Evolutionary conservation across 2,329 filamentous ascomycete species (phyloP).

Genomic region (Fusarium sp.): DNA sequence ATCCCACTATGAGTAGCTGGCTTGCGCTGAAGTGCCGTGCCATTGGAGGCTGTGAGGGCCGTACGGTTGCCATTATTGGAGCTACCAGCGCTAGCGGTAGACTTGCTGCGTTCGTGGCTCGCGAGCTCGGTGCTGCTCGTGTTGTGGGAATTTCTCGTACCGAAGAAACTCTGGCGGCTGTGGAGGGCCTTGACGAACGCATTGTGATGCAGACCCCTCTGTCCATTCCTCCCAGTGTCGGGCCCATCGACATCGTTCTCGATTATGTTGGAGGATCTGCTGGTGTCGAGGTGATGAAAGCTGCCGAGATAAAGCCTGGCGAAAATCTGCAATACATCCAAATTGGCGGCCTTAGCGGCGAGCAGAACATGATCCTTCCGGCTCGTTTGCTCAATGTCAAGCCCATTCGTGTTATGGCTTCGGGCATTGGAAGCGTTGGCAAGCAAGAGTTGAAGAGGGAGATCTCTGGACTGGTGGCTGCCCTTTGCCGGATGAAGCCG

Average conservation of each 20-base stretch:
- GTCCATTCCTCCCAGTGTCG: constrained; percentile 10
- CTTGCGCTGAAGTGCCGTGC: constrained; percentile 14
- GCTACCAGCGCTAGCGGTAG: constrained; percentile 26
- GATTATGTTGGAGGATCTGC: constrained; percentile 24
- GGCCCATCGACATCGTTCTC: constrained; percentile 18
- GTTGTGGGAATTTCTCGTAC: constrained; percentile 17
- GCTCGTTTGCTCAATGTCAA: constrained; percentile 12
- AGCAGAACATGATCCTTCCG: constrained; percentile 11
- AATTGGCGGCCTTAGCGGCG: constrained; percentile 16
- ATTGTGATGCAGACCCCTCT: constrained; percentile 11
- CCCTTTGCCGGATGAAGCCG: constrained; percentile 7
- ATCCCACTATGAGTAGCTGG: constrained; percentile 23
- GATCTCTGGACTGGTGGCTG: background rate
- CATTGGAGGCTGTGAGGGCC: constrained; percentile 2
- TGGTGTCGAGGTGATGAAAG: constrained; percentile 10
- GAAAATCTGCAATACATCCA: constrained; percentile 23
- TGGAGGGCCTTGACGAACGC: constrained; percentile 15
- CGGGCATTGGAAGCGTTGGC: constrained; percentile 13
- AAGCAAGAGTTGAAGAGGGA: constrained; percentile 11
- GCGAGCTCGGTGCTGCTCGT: constrained; percentile 5
- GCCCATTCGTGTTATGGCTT: constrained; percentile 21
- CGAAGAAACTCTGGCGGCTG: background rate
- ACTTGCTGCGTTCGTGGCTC: constrained; percentile 8
- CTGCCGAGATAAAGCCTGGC: constrained; percentile 3
- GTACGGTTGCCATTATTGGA: constrained; percentile 21